These are phyloP conservation scores for Mycena epipterygia DNA, from an alignment of 768 basidiomycete species.

Conservation along the genomic window DNA sequence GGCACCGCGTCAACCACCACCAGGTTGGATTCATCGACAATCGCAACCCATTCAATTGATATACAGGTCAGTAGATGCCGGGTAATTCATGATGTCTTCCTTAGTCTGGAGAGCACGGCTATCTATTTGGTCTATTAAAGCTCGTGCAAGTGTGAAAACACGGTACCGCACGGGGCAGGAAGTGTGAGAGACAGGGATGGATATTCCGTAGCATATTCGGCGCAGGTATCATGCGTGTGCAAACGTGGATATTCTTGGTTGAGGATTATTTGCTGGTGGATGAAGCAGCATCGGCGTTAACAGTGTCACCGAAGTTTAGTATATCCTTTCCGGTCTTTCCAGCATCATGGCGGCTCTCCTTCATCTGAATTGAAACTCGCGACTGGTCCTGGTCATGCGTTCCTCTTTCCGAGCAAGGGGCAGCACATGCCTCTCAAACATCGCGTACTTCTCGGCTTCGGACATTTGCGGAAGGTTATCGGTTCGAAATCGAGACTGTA, in stretches of 20 bases:
- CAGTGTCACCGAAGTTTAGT: neutral
- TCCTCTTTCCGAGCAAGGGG: neutral
- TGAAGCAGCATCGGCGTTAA: neutral
- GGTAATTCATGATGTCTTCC: too few relatives aligned
- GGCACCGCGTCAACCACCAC: too few relatives aligned
- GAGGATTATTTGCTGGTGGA: neutral
- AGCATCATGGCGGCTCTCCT: neutral
- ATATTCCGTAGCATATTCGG: neutral
- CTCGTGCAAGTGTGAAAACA: too few relatives aligned
- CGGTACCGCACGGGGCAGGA: too few relatives aligned
- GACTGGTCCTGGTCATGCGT: neutral
- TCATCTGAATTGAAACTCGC: neutral
- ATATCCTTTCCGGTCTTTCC: neutral
- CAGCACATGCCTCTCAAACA: neutral
- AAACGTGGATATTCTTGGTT: neutral
- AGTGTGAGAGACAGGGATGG: neutral
- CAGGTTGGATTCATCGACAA: too few relatives aligned
- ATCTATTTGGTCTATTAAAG: too few relatives aligned
- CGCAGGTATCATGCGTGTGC: neutral
- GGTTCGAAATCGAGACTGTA: neutral
- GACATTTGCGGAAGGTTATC: slow-evolving; percentile 21
- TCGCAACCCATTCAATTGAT: too few relatives aligned
- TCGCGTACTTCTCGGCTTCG: slow-evolving; percentile 4
- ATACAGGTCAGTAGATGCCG: too few relatives aligned
- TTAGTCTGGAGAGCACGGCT: too few relatives aligned